Conservation (phyloP, 768 basidiomycete species). For the Neoboletus subvelutipes region DNA sequence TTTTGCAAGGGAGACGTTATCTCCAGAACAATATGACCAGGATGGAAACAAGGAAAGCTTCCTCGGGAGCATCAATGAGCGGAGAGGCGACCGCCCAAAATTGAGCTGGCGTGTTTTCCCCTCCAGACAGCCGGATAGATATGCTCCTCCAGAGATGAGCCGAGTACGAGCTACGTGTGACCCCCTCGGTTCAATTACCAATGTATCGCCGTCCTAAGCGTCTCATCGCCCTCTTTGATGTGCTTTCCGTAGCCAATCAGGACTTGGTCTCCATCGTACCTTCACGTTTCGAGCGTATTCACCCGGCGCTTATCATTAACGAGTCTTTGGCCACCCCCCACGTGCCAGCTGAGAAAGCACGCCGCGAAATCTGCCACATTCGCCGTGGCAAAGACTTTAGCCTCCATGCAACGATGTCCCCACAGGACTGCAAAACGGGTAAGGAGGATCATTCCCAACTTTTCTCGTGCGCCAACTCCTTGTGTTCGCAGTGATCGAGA, state of each 20-base stretch:
- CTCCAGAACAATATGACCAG: conserved; percentile 1
- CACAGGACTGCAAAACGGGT: conserved; percentile 1
- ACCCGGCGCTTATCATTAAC: conserved; percentile 5
- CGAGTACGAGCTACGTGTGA: background rate
- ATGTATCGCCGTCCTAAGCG: background rate
- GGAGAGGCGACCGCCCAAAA: conserved; percentile 4
- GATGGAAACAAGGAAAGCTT: background rate
- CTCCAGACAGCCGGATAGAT: conserved; percentile 6
- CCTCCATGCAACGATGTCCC: background rate
- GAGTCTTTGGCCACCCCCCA: background rate
- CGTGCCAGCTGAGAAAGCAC: background rate
- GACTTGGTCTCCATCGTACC: background rate
- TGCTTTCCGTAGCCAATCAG: background rate
- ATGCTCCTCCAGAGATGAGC: background rate
- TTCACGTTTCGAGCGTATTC: background rate
- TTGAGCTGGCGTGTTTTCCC: conserved; percentile 5
- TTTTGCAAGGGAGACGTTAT: background rate
- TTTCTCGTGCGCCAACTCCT: background rate
- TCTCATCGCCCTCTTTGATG: conserved; percentile 1
- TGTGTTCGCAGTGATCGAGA: conserved; percentile 1
- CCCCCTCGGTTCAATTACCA: background rate
- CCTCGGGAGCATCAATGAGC: background rate
- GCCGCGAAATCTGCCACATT: background rate
- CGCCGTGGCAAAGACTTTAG: background rate
- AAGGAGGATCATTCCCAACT: background rate